These are phyloP conservation scores for Eucalyptus leucophloia DNA, from an alignment of 345 rosid genomes.

Conservation along the genomic window DNA sequence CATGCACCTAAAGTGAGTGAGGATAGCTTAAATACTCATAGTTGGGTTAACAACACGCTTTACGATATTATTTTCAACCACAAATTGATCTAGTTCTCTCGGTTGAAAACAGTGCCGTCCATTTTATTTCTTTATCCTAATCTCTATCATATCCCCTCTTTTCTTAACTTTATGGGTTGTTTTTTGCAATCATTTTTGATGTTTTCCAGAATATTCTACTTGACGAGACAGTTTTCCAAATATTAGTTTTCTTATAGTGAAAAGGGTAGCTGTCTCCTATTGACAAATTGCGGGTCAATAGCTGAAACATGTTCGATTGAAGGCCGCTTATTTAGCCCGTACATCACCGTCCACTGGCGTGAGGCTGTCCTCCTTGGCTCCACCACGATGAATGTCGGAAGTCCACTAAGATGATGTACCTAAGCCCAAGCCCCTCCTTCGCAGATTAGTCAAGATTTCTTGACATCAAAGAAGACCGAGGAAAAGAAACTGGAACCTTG, in stretches of 20 bases:
- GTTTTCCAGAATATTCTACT: background rate
- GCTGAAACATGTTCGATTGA: background rate
- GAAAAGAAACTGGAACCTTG: background rate
- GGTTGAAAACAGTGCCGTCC: no score
- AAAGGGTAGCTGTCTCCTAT: background rate
- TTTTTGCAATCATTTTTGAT: background rate
- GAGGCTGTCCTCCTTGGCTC: background rate
- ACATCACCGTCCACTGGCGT: background rate
- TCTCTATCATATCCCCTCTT: background rate
- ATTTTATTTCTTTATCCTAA: background rate
- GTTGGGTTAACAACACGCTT: no score
- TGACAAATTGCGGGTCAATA: background rate
- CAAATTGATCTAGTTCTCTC: no score
- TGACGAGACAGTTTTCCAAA: background rate
- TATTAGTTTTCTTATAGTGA: background rate
- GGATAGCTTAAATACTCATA: rapidly evolving
- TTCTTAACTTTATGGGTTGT: background rate
- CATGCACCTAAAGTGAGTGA: rapidly evolving
- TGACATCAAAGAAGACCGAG: background rate
- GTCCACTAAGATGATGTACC: background rate
- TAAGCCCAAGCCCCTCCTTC: background rate
- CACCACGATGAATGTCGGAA: background rate
- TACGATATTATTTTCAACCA: no score
- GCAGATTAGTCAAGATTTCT: background rate
- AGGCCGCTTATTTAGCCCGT: background rate